phyloP scores from a whole-genome alignment of 371 early-diverging fungal species.

The Gilbertella persicaria region DNA sequence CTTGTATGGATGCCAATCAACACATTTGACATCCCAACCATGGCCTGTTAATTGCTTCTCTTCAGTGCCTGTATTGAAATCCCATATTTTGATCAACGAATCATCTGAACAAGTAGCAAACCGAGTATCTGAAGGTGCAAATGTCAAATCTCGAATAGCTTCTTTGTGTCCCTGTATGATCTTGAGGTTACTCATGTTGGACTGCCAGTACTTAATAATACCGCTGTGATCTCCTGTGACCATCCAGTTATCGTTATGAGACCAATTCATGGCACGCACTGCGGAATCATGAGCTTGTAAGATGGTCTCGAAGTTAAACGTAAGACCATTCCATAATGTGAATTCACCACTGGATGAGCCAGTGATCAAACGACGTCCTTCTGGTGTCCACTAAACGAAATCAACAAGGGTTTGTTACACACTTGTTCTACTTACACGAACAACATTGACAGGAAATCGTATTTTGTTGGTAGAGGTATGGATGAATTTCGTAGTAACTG shows the following conservation, averaged over 20 bases:
- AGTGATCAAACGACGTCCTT: constrained; percentile 97
- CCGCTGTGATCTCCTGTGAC: constrained; percentile 97
- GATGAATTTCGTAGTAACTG: constrained; percentile 90
- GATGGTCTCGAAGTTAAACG: constrained; percentile 99
- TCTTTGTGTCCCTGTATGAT: constrained; percentile 93
- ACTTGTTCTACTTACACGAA: constrained; percentile 64
- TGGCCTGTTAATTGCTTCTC: constrained; percentile 92
- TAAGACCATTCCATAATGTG: constrained; percentile 99
- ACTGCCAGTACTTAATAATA: constrained; percentile 99
- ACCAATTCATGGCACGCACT: constrained; percentile 98
- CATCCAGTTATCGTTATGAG: constrained; percentile 96
- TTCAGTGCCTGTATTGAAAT: constrained; percentile 87
- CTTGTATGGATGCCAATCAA: constrained; percentile 99
- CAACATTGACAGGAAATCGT: constrained; percentile 94
- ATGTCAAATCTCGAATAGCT: constrained; percentile 87
- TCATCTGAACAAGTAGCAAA: constrained; percentile 99
- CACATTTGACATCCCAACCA: constrained; percentile 99
- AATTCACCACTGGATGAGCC: constrained; percentile 99
- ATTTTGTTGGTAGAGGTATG: constrained; percentile 98
- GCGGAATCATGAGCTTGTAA: constrained; percentile 97
- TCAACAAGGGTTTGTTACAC: background rate
- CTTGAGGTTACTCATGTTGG: constrained; percentile 98
- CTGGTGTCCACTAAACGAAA: constrained; percentile 91
- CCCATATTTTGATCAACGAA: constrained; percentile 96
- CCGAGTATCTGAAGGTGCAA: constrained; percentile 79